Conservation (phyloP, 2,329 filamentous ascomycete genomes). For the Coniochaeta pulveracea region DNA sequence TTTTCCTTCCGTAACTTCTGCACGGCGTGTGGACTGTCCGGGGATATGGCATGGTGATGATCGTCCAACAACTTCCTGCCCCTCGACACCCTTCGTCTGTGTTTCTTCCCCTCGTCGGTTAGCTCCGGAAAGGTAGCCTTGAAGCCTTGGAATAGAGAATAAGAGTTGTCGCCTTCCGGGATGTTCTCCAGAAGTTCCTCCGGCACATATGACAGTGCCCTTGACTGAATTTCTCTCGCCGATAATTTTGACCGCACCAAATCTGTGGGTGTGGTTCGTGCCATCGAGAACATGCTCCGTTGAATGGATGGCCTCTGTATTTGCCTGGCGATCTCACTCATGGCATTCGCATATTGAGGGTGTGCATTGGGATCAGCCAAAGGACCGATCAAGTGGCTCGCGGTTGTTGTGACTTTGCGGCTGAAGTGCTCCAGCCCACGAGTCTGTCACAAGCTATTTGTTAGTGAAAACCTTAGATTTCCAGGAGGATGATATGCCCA, state of each 20-base stretch:
- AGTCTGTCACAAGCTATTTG: conserved; percentile 45
- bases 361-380: conserved; percentile 42
- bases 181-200: conserved; percentile 87
- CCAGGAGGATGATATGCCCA: neutral
- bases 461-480: neutral
- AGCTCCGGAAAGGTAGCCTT: conserved; percentile 72
- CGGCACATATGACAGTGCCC: conserved; percentile 76
- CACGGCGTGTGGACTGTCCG: conserved; percentile 51
- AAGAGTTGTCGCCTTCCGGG: conserved; percentile 73
- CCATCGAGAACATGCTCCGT: conserved; percentile 82
- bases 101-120: conserved; percentile 59
- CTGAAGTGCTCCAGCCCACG: conserved; percentile 86
- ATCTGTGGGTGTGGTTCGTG: conserved; percentile 85
- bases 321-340: conserved; percentile 83
- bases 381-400: conserved; percentile 75
- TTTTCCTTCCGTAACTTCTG: conserved; percentile 71
- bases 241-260: conserved; percentile 87
- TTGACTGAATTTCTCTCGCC: conserved; percentile 84
- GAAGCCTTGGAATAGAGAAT: conserved; percentile 94
- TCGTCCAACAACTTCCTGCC: conserved; percentile 68
- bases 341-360: conserved; percentile 71
- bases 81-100: conserved; percentile 59
- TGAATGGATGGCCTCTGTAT: conserved; percentile 75
- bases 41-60: conserved; percentile 31
- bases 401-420: conserved; percentile 89